Base-by-base conservation (phyloP, 2,329 filamentous ascomycete genomes). In the Tolypocladium paradoxum region DNA sequence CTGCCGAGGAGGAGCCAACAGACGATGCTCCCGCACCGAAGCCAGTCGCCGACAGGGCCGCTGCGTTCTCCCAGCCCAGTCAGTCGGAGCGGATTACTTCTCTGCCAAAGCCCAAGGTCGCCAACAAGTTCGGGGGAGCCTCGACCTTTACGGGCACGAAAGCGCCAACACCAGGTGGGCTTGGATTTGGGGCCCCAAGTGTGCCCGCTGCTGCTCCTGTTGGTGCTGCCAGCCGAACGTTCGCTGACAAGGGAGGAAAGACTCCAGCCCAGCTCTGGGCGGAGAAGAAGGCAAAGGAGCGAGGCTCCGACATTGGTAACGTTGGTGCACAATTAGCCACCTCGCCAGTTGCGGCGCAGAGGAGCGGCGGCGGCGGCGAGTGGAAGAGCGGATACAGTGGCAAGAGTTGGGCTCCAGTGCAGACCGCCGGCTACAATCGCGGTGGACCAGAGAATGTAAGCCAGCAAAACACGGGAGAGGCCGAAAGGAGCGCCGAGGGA, bases 251-350 rank as follows among this genome's bases (percentile, higher is more conserved):
- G 68, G 91, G 88, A 57, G 93, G 93, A 57, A 99, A 97, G 76
- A 97, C 93, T 6, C 93, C 93, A 7, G 91, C 93, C 33, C 93
- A 99, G 69, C 73, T 96, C 36, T 99, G 93, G 93, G 92, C 92
- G 0, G 93, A 99, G 75, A 95, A 91, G 75, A 97, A 97, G 75
- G 92, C 88, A 37, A 85, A 84, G 56, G 84, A 93, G 67, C 79
- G 85, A 50, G 84, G 80, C 47, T 74, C 73, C 40, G 59, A 61
- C 54, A 59, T 60, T 54, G 52, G 73, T 67, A 68, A 76, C 50
- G 68, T 74, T 22, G 65, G 78, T 45, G 64, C 71, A 51, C 65
- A 74, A 27, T 58, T 70, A 7, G 62, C 70, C 3, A 64, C 78
- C n/a, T 71, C 81, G 40, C 78, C 83, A 1, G 72, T 90, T 34